Conservation (phyloP, 345 rosid genomes). For the Pistacia atlantica region DNA sequence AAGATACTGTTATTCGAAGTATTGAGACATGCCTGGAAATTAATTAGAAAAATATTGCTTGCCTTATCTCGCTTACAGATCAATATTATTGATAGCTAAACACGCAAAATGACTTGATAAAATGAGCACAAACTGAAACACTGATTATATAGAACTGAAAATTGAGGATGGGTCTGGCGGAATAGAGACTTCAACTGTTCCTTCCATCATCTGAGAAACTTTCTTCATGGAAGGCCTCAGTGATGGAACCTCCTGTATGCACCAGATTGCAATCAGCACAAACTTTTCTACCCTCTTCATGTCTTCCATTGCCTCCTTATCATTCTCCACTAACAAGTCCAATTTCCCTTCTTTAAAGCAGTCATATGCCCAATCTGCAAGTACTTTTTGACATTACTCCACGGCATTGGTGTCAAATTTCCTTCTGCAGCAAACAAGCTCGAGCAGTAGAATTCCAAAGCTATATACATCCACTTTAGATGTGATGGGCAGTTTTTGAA, state of each 20-base stretch:
- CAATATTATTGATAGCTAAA: too few species aligned
- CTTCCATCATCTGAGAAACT: slow-evolving; percentile 46
- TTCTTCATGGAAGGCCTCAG: slow-evolving; percentile 51
- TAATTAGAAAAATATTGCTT: too few species aligned
- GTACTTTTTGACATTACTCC: slow-evolving; percentile 22
- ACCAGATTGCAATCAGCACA: slow-evolving; percentile 58
- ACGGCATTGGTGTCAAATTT: slow-evolving; percentile 13
- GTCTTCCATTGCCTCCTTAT: slow-evolving; percentile 44
- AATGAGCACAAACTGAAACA: not conserved
- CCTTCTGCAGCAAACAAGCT: slow-evolving; percentile 42
- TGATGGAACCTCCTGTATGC: slow-evolving; percentile 56
- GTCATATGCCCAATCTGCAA: slow-evolving; percentile 53
- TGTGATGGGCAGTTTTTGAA: slow-evolving; percentile 43
- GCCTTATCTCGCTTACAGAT: not conserved
- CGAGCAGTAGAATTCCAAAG: slow-evolving; percentile 42
- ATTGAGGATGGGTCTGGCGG: slow-evolving; percentile 35
- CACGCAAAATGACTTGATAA: not conserved
- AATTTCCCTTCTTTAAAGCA: slow-evolving; percentile 37
- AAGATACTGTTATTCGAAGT: too few species aligned
- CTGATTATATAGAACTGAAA: slow-evolving; percentile 9
- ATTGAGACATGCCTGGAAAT: too few species aligned
- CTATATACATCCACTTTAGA: slow-evolving; percentile 50
- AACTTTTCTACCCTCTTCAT: slow-evolving; percentile 35
- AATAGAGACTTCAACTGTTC: slow-evolving; percentile 26
- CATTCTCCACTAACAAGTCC: slow-evolving; percentile 29